Evolutionary conservation across 306 rosid species (phyloP).

Genomic region (Prunus fruticosa): DNA sequence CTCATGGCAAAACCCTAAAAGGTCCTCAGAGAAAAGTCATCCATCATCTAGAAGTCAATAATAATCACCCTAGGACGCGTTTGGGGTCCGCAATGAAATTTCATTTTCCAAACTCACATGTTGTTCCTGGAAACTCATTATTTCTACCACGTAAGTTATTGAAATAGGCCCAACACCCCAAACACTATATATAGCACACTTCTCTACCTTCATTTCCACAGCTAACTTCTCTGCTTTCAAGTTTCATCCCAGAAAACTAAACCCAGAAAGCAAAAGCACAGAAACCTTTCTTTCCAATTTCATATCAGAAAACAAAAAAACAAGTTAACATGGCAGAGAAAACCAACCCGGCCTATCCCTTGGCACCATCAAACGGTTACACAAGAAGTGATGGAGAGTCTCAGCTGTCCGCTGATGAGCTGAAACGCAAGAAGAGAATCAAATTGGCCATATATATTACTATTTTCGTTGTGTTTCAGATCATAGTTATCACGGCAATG

Average conservation of each 20-base stretch:
- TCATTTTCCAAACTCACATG: background rate
- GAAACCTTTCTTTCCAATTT: background rate
- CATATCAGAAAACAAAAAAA: background rate
- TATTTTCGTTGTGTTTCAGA: conserved; percentile 15
- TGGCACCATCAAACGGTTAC: conserved; percentile 5
- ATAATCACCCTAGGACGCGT: conserved; percentile 2
- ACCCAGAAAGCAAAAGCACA: background rate
- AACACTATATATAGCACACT: conserved; percentile 5
- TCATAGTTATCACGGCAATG: background rate
- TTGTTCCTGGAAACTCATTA: background rate
- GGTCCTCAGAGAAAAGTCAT: background rate
- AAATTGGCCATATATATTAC: conserved; percentile 6
- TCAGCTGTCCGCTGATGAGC: background rate
- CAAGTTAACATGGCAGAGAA: conserved; percentile 9
- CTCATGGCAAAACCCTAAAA: background rate
- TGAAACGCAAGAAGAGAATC: conserved; percentile 9
- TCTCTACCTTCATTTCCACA: background rate
- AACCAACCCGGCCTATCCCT: conserved; percentile 10
- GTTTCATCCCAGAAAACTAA: background rate
- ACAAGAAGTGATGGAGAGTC: background rate
- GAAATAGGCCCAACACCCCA: background rate
- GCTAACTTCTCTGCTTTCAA: background rate
- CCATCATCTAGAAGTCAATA: conserved; percentile 20
- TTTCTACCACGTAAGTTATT: background rate
- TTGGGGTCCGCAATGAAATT: background rate